These are phyloP conservation scores for Nicotiana benthamiana DNA, from an alignment of 257 asterid genomes.

Conservation along the genomic window DNA sequence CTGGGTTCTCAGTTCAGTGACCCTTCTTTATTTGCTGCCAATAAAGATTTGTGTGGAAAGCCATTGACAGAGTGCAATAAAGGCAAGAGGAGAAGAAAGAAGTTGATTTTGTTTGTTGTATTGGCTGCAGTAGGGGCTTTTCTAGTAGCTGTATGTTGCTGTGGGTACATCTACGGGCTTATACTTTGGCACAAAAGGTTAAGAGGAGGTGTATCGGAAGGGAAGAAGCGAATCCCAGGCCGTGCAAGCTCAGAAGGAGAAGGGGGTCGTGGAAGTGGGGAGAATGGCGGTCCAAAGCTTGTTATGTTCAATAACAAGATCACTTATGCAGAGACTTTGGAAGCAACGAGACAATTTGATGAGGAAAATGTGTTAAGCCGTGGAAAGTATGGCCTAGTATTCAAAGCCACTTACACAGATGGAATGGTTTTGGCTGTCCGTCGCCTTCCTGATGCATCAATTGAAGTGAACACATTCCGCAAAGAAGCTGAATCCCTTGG, in stretches of 20 bases:
- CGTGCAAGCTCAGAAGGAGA: constrained; percentile 47
- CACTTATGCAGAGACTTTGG: constrained; percentile 55
- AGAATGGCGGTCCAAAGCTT: constrained; percentile 59
- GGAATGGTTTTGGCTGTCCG: constrained; percentile 70
- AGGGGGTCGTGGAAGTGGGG: constrained; percentile 69
- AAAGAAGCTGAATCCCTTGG: constrained; percentile 67
- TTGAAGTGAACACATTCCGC: constrained; percentile 43
- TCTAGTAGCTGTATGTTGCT: constrained; percentile 48
- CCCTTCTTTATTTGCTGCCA: constrained; percentile 45
- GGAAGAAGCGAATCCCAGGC: constrained; percentile 66
- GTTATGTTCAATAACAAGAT: constrained; percentile 64
- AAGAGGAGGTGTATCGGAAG: constrained; percentile 40
- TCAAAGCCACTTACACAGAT: constrained; percentile 57
- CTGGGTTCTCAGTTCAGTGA: constrained; percentile 54
- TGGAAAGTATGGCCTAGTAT: constrained; percentile 49
- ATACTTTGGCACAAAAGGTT: constrained; percentile 64
- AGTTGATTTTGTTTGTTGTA: constrained; percentile 43
- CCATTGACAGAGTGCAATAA: constrained; percentile 43
- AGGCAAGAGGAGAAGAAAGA: constrained; percentile 37
- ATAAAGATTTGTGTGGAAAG: constrained; percentile 52
- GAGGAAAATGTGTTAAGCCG: constrained; percentile 64
- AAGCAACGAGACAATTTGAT: constrained; percentile 64
- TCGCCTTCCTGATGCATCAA: constrained; percentile 42
- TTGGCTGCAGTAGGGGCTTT: constrained; percentile 55
- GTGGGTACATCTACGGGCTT: constrained; percentile 52